Evolutionary conservation across 208 protist species (phyloP).

Genomic region (Borovskyia barvae): DNA sequence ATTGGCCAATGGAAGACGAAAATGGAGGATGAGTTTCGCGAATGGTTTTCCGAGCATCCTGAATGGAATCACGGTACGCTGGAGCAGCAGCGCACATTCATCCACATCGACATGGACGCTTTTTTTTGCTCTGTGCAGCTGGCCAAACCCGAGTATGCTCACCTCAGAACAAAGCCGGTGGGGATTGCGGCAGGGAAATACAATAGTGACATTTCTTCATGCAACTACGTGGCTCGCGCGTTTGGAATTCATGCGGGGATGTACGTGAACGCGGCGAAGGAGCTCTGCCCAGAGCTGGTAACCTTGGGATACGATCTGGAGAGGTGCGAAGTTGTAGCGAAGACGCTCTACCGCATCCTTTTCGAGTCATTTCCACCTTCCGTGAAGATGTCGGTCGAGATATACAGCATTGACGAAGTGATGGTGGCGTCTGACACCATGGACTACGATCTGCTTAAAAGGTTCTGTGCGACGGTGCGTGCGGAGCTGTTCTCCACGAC

Average conservation of each 20-base stretch:
- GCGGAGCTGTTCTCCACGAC: constrained; percentile 45
- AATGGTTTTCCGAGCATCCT: constrained; percentile 59
- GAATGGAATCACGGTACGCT: constrained; percentile 72
- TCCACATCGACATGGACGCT: constrained; percentile 95
- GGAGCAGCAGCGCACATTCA: constrained; percentile 52
- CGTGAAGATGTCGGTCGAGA: constrained; percentile 72
- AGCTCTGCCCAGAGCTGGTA: constrained; percentile 85
- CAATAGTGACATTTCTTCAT: constrained; percentile 92
- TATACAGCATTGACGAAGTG: constrained; percentile 90
- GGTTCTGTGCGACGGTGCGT: constrained; percentile 64
- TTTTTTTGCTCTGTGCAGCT: constrained; percentile 94
- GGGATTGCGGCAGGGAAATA: constrained; percentile 81
- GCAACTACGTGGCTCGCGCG: constrained; percentile 90
- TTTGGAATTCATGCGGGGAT: constrained; percentile 89
- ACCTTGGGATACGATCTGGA: constrained; percentile 91
- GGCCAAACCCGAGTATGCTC: constrained; percentile 76
- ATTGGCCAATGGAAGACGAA: constrained; percentile 91
- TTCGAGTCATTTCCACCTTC: constrained; percentile 54
- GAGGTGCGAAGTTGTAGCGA: constrained; percentile 54
- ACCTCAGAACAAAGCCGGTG: constrained; percentile 72
- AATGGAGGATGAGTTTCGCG: constrained; percentile 64
- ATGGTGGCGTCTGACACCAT: constrained; percentile 78
- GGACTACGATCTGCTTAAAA: constrained; percentile 38
- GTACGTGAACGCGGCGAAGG: constrained; percentile 84
- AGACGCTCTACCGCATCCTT: constrained; percentile 72